Evolutionary conservation across 2,329 filamentous ascomycete genomes (phyloP).

Genomic region (Calonectria honghensis): DNA sequence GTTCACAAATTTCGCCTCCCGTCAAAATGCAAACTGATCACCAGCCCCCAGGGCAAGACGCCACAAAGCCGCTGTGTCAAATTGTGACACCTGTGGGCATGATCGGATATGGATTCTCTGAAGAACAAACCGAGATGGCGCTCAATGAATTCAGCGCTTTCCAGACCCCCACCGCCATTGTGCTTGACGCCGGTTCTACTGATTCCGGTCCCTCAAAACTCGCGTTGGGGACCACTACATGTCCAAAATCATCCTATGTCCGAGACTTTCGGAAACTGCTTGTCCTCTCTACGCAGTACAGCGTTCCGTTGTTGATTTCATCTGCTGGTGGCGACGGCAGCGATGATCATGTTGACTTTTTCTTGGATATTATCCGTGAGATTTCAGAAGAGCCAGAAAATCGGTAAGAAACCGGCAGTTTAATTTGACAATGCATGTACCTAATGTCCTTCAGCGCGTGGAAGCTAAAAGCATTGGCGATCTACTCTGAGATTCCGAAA

Average conservation of each 20-base stretch:
- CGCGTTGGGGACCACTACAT: background rate
- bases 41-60: background rate
- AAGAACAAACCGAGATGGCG: background rate
- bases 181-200: slow-evolving; percentile 18
- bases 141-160: slow-evolving; percentile 4
- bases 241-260: background rate
- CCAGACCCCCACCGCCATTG: slow-evolving; percentile 4
- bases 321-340: slow-evolving; percentile 14
- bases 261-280: slow-evolving; percentile 15
- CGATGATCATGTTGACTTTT: slow-evolving; percentile 23
- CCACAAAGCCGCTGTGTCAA: slow-evolving; percentile 2
- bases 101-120: slow-evolving; percentile 22
- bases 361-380: slow-evolving; percentile 26
- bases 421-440: background rate
- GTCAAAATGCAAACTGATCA: no score
- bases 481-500: slow-evolving; percentile 15
- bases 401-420: background rate
- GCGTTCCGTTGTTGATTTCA: background rate
- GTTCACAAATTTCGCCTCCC: no score
- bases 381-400: slow-evolving; percentile 18
- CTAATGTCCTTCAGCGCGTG: slow-evolving; percentile 1
- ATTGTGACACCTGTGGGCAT: slow-evolving; percentile 16
- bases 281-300: background rate
- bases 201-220: slow-evolving; percentile 17
- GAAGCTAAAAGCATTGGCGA: background rate